Conservation (phyloP, 805 yeast genomes). For the Candida patagonica region DNA sequence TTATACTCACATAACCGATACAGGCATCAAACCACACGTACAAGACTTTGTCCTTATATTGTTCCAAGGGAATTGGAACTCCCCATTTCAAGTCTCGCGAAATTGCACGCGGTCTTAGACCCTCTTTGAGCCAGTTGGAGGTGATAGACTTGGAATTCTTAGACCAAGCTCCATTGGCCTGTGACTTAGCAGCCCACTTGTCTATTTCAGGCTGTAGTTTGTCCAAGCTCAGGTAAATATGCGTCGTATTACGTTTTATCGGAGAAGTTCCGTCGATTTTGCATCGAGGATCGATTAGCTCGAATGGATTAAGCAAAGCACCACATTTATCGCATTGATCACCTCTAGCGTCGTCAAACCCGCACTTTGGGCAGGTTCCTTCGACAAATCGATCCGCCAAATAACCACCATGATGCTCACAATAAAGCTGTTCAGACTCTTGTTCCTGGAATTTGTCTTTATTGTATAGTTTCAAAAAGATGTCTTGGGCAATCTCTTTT, state of each 20-base stretch:
- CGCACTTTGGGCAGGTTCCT: slow-evolving; percentile 94
- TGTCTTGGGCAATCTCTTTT: slow-evolving; percentile 92
- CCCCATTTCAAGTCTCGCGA: slow-evolving; percentile 98
- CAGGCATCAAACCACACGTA: slow-evolving; percentile 99
- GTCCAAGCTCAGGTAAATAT: slow-evolving; percentile 74
- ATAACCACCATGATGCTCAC: slow-evolving; percentile 82
- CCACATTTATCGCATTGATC: slow-evolving; percentile 99
- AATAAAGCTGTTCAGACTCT: slow-evolving; percentile 80
- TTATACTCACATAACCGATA: slow-evolving; percentile 92
- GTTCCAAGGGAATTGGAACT: slow-evolving; percentile 90
- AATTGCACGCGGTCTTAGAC: slow-evolving; percentile 87
- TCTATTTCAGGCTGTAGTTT: slow-evolving; percentile 70
- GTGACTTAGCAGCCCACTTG: slow-evolving; percentile 62
- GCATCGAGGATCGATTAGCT: slow-evolving; percentile 90
- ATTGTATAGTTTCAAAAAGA: slow-evolving; percentile 65
- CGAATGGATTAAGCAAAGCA: slow-evolving; percentile 77
- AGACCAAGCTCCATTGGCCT: slow-evolving; percentile 79
- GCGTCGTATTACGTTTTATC: slow-evolving; percentile 69
- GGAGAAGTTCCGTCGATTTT: slow-evolving; percentile 83
- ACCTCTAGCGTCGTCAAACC: slow-evolving; percentile 95
- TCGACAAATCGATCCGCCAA: slow-evolving; percentile 96
- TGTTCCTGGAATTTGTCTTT: slow-evolving; percentile 80
- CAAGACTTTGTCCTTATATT: slow-evolving; percentile 78
- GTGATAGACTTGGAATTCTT: slow-evolving; percentile 85
- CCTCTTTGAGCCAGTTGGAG: slow-evolving; percentile 87